phyloP scores from a whole-genome alignment of 2,329 filamentous ascomycete species.

The Thermochaetoides dissita region DNA sequence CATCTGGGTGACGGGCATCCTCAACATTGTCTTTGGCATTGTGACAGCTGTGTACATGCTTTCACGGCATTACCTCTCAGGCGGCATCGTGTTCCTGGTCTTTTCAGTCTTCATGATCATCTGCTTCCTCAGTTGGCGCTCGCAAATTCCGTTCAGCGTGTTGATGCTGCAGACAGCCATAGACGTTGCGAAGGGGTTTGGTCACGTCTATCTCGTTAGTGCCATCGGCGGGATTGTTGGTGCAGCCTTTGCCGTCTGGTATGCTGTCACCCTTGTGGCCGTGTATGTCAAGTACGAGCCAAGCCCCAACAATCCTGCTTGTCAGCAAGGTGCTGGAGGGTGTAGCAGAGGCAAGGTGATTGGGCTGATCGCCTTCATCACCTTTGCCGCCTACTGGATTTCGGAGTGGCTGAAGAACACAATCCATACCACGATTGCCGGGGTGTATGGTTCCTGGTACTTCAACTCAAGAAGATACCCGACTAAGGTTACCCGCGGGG shows the following conservation, averaged over 20 bases:
- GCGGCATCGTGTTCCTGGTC: slow-evolving; percentile 74
- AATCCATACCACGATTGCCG: slow-evolving; percentile 74
- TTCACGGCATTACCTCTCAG: slow-evolving; percentile 59
- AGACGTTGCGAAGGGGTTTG: slow-evolving; percentile 69
- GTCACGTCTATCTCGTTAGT: slow-evolving; percentile 77
- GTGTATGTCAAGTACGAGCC: slow-evolving; percentile 79
- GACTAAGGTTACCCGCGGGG: slow-evolving; percentile 66
- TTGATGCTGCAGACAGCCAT: slow-evolving; percentile 80
- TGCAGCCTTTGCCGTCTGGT: slow-evolving; percentile 70
- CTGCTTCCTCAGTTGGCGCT: slow-evolving; percentile 81
- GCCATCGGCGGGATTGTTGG: slow-evolving; percentile 67
- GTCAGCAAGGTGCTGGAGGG: slow-evolving; percentile 37
- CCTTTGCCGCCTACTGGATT: slow-evolving; percentile 89
- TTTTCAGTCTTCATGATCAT: slow-evolving; percentile 69
- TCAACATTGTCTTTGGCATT: slow-evolving; percentile 75
- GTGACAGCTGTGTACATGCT: slow-evolving; percentile 81
- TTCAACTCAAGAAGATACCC: slow-evolving; percentile 62
- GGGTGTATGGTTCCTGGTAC: slow-evolving; percentile 89
- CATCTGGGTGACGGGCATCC: slow-evolving; percentile 82
- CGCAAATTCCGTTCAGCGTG: slow-evolving; percentile 77
- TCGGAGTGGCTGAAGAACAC: slow-evolving; percentile 90
- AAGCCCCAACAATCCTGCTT: slow-evolving; percentile 34
- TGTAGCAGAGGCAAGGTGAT: slow-evolving; percentile 70
- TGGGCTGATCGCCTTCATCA: slow-evolving; percentile 72
- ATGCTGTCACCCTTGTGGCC: slow-evolving; percentile 69